Conservation (phyloP, 495 filamentous ascomycete species). For the Trichocladium antarcticum region DNA sequence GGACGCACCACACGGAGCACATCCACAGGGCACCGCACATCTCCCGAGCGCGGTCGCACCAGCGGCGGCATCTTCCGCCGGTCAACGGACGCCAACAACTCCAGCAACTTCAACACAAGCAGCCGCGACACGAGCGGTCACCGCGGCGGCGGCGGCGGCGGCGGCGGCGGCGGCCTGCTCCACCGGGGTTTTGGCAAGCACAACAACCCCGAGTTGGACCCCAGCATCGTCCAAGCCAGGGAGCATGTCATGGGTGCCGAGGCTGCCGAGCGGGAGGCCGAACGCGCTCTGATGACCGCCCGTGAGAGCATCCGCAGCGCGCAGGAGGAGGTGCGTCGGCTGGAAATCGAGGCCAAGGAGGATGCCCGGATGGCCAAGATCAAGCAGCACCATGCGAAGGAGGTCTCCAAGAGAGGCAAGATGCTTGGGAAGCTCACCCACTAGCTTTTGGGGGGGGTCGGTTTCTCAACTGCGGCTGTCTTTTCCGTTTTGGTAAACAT, state of each 20-base stretch:
- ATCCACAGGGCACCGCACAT: constrained; percentile 9
- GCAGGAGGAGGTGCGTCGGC: constrained; percentile 47
- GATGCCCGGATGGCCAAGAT: constrained; percentile 50
- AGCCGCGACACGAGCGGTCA: constrained; percentile 15
- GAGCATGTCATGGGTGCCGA: constrained; percentile 50
- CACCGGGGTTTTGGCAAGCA: constrained; percentile 38
- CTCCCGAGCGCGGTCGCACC: constrained; percentile 9
- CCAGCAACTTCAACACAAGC: no score
- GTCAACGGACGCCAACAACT: constrained; percentile 15
- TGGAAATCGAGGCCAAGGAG: constrained; percentile 54
- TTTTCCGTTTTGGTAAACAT: background rate
- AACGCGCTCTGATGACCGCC: constrained; percentile 47
- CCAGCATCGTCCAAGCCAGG: constrained; percentile 45
- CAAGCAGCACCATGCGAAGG: constrained; percentile 53
- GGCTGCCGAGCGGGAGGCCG: constrained; percentile 49
- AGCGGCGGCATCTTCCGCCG: constrained; percentile 11
- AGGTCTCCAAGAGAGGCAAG: constrained; percentile 54
- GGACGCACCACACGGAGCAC: constrained; percentile 25
- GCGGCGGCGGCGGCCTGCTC: constrained; percentile 21
- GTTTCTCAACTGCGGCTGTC: no score
- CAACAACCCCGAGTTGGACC: constrained; percentile 39
- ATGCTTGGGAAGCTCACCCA: no score
- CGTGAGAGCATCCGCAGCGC: constrained; percentile 48
- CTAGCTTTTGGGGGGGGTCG: no score
- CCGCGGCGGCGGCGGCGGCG: constrained; percentile 13